phyloP scores from a whole-genome alignment of 1,139 yeast species.

The Saccharomyces hybrid region DNA sequence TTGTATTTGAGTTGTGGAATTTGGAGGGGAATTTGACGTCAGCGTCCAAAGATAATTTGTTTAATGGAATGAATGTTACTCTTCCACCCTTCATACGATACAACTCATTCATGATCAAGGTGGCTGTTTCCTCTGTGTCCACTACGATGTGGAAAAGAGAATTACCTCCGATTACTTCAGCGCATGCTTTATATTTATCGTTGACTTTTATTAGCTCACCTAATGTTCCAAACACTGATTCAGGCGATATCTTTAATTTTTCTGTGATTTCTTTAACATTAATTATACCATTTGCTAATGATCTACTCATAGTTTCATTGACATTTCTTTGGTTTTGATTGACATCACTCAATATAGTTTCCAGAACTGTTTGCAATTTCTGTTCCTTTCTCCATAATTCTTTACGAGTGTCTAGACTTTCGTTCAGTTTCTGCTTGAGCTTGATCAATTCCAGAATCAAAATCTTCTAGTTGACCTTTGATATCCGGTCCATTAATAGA shows the following conservation, averaged over 20 bases:
- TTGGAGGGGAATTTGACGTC: conserved; percentile 36
- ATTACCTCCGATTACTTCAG: conserved; percentile 83
- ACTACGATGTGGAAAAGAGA: conserved; percentile 84
- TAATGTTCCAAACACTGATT: conserved; percentile 70
- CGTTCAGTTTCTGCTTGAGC: conserved; percentile 38
- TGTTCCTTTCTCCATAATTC: conserved; percentile 76
- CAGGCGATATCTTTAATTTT: conserved; percentile 43
- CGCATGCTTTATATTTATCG: conserved; percentile 77
- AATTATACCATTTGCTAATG: conserved; percentile 59
- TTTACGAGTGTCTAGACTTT: conserved; percentile 59
- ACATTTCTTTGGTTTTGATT: conserved; percentile 51
- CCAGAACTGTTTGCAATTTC: conserved; percentile 47
- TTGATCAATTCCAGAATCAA: conserved; percentile 29
- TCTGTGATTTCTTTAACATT: conserved; percentile 57
- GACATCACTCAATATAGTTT: conserved; percentile 50
- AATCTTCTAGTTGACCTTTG: conserved; percentile 28
- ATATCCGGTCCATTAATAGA: conserved; percentile 36
- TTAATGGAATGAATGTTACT: conserved; percentile 84
- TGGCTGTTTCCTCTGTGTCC: conserved; percentile 79
- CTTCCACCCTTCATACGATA: conserved; percentile 68
- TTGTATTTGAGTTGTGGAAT: conserved; percentile 33
- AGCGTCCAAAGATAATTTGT: conserved; percentile 62
- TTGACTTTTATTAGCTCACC: conserved; percentile 77
- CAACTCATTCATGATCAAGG: conserved; percentile 68
- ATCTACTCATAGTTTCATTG: conserved; percentile 66